Conservation (phyloP, 2,329 filamentous ascomycete species). For the Venturia oleaginea region DNA sequence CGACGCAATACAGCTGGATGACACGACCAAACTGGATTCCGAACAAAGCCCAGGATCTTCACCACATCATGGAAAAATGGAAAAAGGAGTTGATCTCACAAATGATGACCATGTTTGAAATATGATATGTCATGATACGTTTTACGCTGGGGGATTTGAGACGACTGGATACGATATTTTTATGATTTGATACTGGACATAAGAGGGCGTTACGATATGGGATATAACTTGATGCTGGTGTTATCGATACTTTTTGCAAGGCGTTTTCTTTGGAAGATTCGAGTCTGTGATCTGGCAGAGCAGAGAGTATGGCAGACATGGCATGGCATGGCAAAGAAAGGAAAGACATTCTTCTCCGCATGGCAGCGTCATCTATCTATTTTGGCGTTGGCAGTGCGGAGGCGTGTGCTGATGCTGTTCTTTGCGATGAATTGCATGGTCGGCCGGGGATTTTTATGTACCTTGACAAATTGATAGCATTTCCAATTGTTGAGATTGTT, state of each 20-base stretch:
- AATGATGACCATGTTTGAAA: constrained; percentile 2
- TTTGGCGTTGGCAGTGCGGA: not conserved
- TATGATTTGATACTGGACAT: not conserved
- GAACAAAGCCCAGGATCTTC: not conserved
- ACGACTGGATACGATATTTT: constrained; percentile 5
- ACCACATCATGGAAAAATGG: not conserved
- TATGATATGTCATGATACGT: not conserved
- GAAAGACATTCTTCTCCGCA: not conserved
- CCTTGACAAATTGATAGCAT: not conserved
- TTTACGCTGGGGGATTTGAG: not conserved
- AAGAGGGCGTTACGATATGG: not conserved
- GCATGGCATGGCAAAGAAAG: not conserved
- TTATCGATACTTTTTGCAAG: not conserved
- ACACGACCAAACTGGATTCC: not conserved
- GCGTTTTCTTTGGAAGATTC: not conserved
- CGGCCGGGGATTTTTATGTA: not conserved
- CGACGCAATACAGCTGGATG: not conserved
- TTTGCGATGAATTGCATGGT: not conserved
- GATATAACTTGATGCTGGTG: not conserved
- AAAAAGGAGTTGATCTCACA: not conserved
- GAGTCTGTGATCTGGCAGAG: too few relatives aligned
- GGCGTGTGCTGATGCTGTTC: not conserved
- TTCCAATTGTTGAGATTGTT: not conserved
- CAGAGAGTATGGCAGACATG: too few relatives aligned
- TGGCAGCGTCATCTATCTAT: not conserved